Percentiles rank a stretch among this genome's conserved stretches.
Conservation (phyloP, 2,329 filamentous ascomycete species). For the Biscogniauxia mediterranea region DNA sequence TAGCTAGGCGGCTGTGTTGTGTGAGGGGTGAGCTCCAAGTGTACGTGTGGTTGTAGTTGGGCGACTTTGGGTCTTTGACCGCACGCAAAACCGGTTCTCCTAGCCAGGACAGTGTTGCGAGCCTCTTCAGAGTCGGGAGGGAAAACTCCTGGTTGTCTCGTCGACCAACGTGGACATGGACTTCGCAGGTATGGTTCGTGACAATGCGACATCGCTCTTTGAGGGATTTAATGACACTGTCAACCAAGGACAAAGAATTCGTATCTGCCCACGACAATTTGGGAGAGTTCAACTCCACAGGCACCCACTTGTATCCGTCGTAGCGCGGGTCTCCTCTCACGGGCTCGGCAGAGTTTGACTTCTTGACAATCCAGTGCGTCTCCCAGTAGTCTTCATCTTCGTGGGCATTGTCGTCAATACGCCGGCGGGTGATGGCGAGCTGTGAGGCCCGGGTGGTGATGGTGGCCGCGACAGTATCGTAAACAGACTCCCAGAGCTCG, state of each 20-base stretch:
- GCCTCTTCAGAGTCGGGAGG: conserved; percentile 34
- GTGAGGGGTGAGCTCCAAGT: conserved; percentile 38
- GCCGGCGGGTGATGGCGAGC: conserved; percentile 28
- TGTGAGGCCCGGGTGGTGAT: conserved; percentile 20
- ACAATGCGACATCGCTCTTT: conserved; percentile 24
- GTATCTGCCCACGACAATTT: conserved; percentile 30
- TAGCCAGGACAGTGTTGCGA: conserved; percentile 37
- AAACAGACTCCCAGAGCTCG: conserved; percentile 21
- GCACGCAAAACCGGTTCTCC: conserved; percentile 36
- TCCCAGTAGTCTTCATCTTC: conserved; percentile 35
- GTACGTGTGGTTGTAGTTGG: conserved; percentile 37
- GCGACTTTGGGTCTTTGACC: conserved; percentile 37
- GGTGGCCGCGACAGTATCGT: conserved; percentile 25
- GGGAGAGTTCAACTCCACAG: conserved; percentile 39
- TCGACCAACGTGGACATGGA: conserved; percentile 40
- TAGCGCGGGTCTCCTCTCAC: conserved; percentile 23
- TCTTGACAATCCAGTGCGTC: conserved; percentile 41
- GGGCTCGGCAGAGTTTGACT: conserved; percentile 39
- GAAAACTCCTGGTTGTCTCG: conserved; percentile 32
- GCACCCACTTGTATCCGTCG: conserved; percentile 32
- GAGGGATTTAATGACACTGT: conserved; percentile 27
- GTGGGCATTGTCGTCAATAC: conserved; percentile 21
- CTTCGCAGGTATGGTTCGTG: conserved; percentile 39
- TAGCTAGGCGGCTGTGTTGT: conserved; percentile 33
- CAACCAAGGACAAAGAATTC: conserved; percentile 18